Base-by-base conservation (phyloP, 495 filamentous ascomycete genomes). In the Penicilliopsis zonata region DNA sequence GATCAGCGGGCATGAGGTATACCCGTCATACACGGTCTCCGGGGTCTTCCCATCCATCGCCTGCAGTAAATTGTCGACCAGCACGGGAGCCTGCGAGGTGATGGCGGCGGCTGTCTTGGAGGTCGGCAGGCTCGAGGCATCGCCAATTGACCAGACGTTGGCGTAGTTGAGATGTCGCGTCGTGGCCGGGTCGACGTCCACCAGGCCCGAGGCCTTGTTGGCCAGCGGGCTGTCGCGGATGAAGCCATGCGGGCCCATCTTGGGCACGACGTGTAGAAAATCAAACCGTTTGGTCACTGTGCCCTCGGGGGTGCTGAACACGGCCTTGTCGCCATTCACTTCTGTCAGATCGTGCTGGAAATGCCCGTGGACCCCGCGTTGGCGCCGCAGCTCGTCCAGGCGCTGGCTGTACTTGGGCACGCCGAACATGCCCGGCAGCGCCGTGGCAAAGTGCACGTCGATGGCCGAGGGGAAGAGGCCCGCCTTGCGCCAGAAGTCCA, bases 101-200 rank as follows among this genome's bases (percentile, higher is more conserved):
- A 82, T 66, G 0, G 77, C 77, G 0, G 77, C 77, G 0, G 72
- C 74, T 1, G 77, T 82, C 59, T 80, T 80, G 48, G 71, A 73
- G 3, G 74, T 80, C 1, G 77, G 76, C 18, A 80, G 44, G 37
- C 69, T 75, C 17, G 74, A 74, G 0, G 74, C 77, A 43, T 82
- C 77, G 12, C 77, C 77, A 9, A 69, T 62, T 10, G 72, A 76
- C 72, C 76, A 82, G 28, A 82, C 67, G 21, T 82, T 82, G 40
- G 55, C 38, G 40, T 53, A 82, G 40, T 71, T 75, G 37, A 64
- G 72, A 48, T 77, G 72, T 10, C 57, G 70, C 21, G 67, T 64
- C 6, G 72, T 80, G 26, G 36, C 55, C 20, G 72, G 59, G 46
- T 80, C 60, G 3, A 82, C 77, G 31, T 79, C 75, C 26, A 82